Conservation (phyloP, 352 stramenopile genomes). For the Peronospora farinosa region DNA sequence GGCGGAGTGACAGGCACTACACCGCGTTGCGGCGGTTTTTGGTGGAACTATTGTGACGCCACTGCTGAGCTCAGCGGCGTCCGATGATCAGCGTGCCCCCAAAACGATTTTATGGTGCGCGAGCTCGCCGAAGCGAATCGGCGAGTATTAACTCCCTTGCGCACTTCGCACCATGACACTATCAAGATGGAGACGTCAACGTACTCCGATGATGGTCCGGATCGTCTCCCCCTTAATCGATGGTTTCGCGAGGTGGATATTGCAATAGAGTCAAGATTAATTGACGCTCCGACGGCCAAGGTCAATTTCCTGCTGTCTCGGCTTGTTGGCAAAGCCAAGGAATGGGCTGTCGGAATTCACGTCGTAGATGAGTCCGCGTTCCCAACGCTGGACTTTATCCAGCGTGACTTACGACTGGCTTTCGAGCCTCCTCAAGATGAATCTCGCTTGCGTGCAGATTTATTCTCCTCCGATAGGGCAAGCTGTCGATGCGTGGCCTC, state of each 20-base stretch:
- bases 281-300: too few species aligned
- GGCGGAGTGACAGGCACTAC: neutral
- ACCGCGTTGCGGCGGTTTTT: neutral
- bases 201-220: too few species aligned
- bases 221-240: too few species aligned
- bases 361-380: neutral
- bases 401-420: neutral
- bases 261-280: too few species aligned
- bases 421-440: neutral
- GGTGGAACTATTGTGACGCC: neutral
- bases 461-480: too few species aligned
- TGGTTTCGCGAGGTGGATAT: too few species aligned
- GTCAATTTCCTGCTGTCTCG: too few species aligned
- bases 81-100: neutral
- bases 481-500: too few species aligned
- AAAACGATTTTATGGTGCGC: constrained; percentile 2
- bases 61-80: neutral
- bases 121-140: constrained; percentile 5
- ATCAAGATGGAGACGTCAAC: too few species aligned
- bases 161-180: too few species aligned
- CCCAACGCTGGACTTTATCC: neutral
- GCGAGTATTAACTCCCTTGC: constrained; percentile 5
- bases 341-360: neutral
- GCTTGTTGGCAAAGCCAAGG: too few species aligned
- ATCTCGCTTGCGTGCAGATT: too few species aligned